A percentile compares a stretch with the other conserved stretches of the same genome.
Evolutionary conservation across 2,329 filamentous ascomycete genomes (phyloP).

Genomic region (Venturia carpophila): DNA sequence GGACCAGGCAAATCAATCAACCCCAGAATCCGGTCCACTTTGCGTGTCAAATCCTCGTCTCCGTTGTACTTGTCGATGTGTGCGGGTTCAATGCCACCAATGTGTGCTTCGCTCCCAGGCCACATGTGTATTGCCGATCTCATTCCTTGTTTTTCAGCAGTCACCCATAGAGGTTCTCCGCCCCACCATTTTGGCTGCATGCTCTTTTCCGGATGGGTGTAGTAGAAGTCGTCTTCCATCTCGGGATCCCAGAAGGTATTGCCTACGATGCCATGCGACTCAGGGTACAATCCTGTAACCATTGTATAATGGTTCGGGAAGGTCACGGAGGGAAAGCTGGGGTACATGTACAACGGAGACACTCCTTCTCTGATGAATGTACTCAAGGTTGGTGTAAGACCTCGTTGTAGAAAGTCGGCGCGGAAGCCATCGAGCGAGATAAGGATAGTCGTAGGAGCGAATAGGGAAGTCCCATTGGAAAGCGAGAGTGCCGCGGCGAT

Average conservation of each 20-base stretch:
- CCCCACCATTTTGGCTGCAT: slow-evolving; percentile 90
- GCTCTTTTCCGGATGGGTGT: slow-evolving; percentile 67
- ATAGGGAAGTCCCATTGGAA: slow-evolving; percentile 79
- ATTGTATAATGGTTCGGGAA: slow-evolving; percentile 94
- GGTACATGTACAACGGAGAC: slow-evolving; percentile 85
- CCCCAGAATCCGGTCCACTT: slow-evolving; percentile 72
- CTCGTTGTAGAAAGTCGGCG: slow-evolving; percentile 80
- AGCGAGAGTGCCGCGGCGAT: slow-evolving; percentile 28
- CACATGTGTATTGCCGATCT: slow-evolving; percentile 92
- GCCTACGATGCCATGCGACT: slow-evolving; percentile 85
- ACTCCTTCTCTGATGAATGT: slow-evolving; percentile 74
- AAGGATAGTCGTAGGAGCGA: slow-evolving; percentile 84
- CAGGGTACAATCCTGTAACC: slow-evolving; percentile 84
- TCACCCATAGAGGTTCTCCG: slow-evolving; percentile 89
- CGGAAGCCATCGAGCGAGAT: slow-evolving; percentile 95
- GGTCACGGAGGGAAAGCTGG: slow-evolving; percentile 91
- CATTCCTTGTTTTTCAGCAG: slow-evolving; percentile 74
- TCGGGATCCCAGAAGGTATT: slow-evolving; percentile 91
- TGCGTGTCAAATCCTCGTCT: slow-evolving; percentile 63
- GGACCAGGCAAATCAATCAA: slow-evolving; percentile 75
- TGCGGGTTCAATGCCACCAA: slow-evolving; percentile 64
- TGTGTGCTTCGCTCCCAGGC: slow-evolving; percentile 89
- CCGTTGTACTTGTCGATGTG: slow-evolving; percentile 81
- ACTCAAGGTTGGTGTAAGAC: slow-evolving; percentile 73
- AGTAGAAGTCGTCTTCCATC: slow-evolving; percentile 73